Base-by-base conservation (phyloP, 495 filamentous ascomycete genomes). In the Delitschia confertaspora region DNA sequence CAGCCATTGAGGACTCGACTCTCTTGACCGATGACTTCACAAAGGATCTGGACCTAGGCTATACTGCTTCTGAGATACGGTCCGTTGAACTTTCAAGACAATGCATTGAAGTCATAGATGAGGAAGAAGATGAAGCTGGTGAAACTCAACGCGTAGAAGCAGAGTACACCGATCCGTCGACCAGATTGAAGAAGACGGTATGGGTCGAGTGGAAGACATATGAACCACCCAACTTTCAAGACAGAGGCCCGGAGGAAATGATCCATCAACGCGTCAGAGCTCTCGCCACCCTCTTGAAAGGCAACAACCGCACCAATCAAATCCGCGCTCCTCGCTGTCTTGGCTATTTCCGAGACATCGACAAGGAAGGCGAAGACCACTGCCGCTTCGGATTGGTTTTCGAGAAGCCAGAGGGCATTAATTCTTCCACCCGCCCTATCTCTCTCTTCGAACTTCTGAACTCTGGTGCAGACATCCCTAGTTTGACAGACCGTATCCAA, bases 361-460 rank as follows among this genome's bases (percentile, higher is more conserved):
- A 61, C 31, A 48, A 56, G 7, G 41, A 35, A 0, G 53, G 50
- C 14, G 61, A 61, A 10, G 33, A 57, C 23, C 49, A 47, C 40
- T 53, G 43, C 46, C 56, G 62, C 7, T 65, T 60, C 44, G 60
- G 59, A 1, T 48, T 63, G 4, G 62, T 63, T n/a, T 65, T 60
- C 47, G 46, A 62, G 18, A 62, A 57, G 35, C 61, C 61, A 2
- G 10, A 30, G 9, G 33, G 33, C 5, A 39, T 40, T n/a, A 44
- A 46, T 14, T 41, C 47, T 1, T 26, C 36, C 18, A 54, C 52
- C 16, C 30, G 38, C 11, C 56, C 56, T 2, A 31, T 48, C 5
- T 56, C 56, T 8, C 53, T 59, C 6, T 49, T 53, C 33, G 23
- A 42, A 7, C 52, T 59, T 0, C 53, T 59, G 16, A 25, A 32